Base-by-base conservation (phyloP, 2,329 filamentous ascomycete genomes). In the Fusarium globosum region DNA sequence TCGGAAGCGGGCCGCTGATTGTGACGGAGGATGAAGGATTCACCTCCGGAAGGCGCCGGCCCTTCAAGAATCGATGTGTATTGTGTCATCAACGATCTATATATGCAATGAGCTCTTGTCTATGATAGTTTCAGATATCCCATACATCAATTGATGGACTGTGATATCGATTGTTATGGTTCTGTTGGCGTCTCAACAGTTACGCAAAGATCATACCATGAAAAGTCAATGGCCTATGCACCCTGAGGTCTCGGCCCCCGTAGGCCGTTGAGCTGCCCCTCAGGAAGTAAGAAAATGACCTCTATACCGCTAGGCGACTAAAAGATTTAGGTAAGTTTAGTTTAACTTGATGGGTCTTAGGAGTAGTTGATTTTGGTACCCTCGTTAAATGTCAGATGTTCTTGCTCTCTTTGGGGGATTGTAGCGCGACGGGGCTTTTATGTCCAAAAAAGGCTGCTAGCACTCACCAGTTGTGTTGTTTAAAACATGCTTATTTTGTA, bases 1-100 rank as follows among this genome's bases (percentile, higher is more conserved):
- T 71, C 73, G 65, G 76, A 76, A 77, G 71, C 76, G 76, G 74
- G 66, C 76, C 73, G 76, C 58, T 66, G 64, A 49, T 71, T 61
- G 64, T 53, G 49, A 72, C 66, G 59, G 52, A 61, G 62, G 56
- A 41, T 38, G 36, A 49, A 41, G 59, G 38, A 49, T 69, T 49
- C 49, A 67, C 41, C 64, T 56, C 57, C 64, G 56, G 65, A 57
- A 45, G 55, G 35, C 53, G 48, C 70, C 48, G 59, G 65, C 48
- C 23, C 23, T 53, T 41, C 8, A 42, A 46, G 33, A 45, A 33
- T 15, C 13, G 56, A 39, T 52, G 13, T 52, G 13, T 4, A 18
- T 36, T 49, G 33, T 51, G 11, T 16, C 30, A 20, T 35, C 7
- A 16, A 30, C 28, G 10, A 1, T 14, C 23, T 66, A 18, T 48